Evolutionary conservation across 1,139 yeast species (phyloP), one percentile per base, ranked within the genome.

Genomic region (Nakaseomyces kungkrabaensis): DNA sequence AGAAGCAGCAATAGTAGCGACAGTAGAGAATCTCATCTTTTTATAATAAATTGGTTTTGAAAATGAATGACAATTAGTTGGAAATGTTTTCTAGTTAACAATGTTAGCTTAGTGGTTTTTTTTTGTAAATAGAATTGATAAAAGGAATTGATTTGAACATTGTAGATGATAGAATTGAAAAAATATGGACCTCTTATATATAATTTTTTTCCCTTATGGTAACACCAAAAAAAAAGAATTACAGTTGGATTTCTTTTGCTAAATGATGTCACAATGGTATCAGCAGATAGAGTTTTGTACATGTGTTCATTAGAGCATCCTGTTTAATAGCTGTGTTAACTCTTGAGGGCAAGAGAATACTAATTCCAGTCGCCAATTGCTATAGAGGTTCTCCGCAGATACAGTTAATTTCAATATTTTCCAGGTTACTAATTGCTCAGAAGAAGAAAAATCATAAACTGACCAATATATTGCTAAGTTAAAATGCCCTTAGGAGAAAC

Each of bases 1-100:
- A 43, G 56, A 27, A 26, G 55, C 45, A 36, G 54, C 47, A 13
- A 54, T 48, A 13, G 59, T 47, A 42, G 65, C 55, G 45, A 51
- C 54, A 51, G 65, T 54, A 50, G 61, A 51, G 44, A 52, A 49
- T 50, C 51, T 52, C 57, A 55, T 59, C 49, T 53, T 49, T 4
- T 8, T 27, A 6, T 41, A 40, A 2, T 40, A 40, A 3, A 27
- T 32, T 37, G 8, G n/a, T 38, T 24, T 37, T 24, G 41, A 10
- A 22, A 43, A 43, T 31, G 41, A 40, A 27, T 41, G 33, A 44
- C 43, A 45, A 42, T 27, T 37, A 34, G 48, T 33, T 43, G 47
- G 49, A 44, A 32, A 9, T 17, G 9, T 22, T 17, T 24, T 29
- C 31, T 36, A 34, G 36, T 33, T 33, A 33, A 33, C 36, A 36